Conservation (phyloP, 2,329 filamentous ascomycete species). For the Penicillium aurantiogriseum region DNA sequence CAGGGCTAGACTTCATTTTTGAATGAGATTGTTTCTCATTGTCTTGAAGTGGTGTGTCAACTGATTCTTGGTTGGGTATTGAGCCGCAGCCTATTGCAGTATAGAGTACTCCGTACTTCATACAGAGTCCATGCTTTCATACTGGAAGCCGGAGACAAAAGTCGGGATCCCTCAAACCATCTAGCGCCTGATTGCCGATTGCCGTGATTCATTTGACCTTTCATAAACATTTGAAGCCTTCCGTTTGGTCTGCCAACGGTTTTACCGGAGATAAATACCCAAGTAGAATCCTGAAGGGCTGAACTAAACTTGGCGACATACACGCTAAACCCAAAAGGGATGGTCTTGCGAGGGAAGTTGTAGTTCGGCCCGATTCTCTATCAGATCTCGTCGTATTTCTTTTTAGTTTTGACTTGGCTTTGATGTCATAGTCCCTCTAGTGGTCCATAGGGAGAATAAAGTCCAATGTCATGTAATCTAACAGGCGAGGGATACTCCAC, state of each 20-base stretch:
- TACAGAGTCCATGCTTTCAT: background rate
- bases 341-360: constrained; percentile 26
- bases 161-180: background rate
- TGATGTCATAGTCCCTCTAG: constrained; percentile 8
- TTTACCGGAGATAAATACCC: constrained; percentile 3
- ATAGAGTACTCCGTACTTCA: too few relatives aligned
- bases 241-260: background rate
- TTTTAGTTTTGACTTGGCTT: background rate
- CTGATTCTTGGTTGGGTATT: background rate
- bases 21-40: background rate
- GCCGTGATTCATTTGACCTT: background rate
- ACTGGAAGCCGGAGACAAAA: background rate
- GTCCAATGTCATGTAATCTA: background rate
- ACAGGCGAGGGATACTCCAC: background rate
- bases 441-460: background rate
- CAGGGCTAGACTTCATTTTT: background rate
- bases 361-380: constrained; percentile 17
- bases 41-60: background rate
- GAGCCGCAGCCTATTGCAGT: background rate
- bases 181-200: background rate
- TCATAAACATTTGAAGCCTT: background rate
- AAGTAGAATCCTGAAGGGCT: background rate
- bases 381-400: constrained; percentile 8
- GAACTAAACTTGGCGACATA: constrained; percentile 1
- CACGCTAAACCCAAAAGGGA: constrained; percentile 28